These are phyloP conservation scores for Coniochaeta sp. DNA, from an alignment of 2,329 filamentous ascomycete species.

Conservation along the genomic window DNA sequence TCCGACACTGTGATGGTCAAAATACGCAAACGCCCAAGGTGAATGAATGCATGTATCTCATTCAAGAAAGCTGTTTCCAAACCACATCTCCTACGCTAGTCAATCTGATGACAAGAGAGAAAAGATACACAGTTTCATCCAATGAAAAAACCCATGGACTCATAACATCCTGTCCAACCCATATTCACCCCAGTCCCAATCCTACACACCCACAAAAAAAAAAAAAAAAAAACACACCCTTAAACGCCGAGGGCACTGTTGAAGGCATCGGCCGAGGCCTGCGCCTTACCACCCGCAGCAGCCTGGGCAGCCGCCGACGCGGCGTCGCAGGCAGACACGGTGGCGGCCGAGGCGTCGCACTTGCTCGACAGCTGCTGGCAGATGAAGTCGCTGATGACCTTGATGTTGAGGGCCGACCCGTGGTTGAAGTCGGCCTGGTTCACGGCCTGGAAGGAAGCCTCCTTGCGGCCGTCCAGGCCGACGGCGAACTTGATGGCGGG, in stretches of 20 bases:
- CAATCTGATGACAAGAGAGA: background rate
- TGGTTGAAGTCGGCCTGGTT: slow-evolving; percentile 39
- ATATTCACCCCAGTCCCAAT: background rate
- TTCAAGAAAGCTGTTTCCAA: background rate
- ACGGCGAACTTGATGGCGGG: slow-evolving; percentile 40
- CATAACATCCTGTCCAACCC: background rate
- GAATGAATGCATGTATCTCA: background rate
- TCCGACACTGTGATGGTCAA: background rate
- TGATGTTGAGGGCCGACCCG: slow-evolving; percentile 34
- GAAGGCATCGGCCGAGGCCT: slow-evolving; percentile 30
- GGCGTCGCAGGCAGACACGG: slow-evolving; percentile 23
- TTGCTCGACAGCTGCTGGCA: slow-evolving; percentile 26
- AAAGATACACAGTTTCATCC: background rate
- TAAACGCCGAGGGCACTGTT: slow-evolving; percentile 28
- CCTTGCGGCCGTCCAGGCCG: slow-evolving; percentile 38
- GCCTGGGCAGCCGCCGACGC: slow-evolving; percentile 23
- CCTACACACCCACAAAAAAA: too few relatives aligned
- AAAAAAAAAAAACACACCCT: too few relatives aligned
- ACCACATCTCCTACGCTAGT: background rate
- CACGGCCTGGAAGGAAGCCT: slow-evolving; percentile 30
- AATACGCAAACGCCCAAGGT: background rate
- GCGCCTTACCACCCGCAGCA: slow-evolving; percentile 13
- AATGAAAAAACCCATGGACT: background rate
- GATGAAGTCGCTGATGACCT: slow-evolving; percentile 28
- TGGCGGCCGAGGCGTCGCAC: slow-evolving; percentile 23